Conservation (phyloP, 2,329 filamentous ascomycete genomes). For the Aureobasidium sp. region DNA sequence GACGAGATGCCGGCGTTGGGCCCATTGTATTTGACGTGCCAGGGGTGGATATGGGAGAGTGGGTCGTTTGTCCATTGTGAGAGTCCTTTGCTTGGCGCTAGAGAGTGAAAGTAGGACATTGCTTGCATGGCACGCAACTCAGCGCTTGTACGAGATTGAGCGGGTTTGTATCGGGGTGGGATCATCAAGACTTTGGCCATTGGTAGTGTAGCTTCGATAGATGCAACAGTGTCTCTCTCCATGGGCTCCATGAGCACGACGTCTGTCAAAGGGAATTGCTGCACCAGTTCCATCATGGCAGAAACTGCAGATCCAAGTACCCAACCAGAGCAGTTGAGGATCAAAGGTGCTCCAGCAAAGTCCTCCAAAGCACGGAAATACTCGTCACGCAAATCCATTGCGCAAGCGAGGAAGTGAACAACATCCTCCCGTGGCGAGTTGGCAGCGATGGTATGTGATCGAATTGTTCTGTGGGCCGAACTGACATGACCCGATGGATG, state of each 20-base stretch:
- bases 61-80: constrained; percentile 48
- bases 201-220: constrained; percentile 46
- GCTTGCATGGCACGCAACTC: constrained; percentile 67
- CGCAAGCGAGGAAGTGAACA: constrained; percentile 59
- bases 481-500: constrained; percentile 41
- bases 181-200: constrained; percentile 44
- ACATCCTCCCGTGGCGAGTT: constrained; percentile 60
- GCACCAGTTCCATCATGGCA: constrained; percentile 53
- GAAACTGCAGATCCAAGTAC: constrained; percentile 63
- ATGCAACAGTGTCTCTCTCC: constrained; percentile 5
- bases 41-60: constrained; percentile 52
- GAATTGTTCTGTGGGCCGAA: constrained; percentile 31
- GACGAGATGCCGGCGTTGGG: constrained; percentile 51
- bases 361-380: constrained; percentile 45
- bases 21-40: constrained; percentile 55
- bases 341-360: constrained; percentile 46
- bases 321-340: constrained; percentile 72
- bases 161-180: constrained; percentile 53
- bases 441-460: constrained; percentile 61
- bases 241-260: constrained; percentile 60
- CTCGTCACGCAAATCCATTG: constrained; percentile 53
- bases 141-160: constrained; percentile 52
- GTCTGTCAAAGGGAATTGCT: constrained; percentile 49
- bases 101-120: constrained; percentile 69
- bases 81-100: constrained; percentile 19